Conservation (phyloP, 2,329 filamentous ascomycete species). For the Xylaria sp. region DNA sequence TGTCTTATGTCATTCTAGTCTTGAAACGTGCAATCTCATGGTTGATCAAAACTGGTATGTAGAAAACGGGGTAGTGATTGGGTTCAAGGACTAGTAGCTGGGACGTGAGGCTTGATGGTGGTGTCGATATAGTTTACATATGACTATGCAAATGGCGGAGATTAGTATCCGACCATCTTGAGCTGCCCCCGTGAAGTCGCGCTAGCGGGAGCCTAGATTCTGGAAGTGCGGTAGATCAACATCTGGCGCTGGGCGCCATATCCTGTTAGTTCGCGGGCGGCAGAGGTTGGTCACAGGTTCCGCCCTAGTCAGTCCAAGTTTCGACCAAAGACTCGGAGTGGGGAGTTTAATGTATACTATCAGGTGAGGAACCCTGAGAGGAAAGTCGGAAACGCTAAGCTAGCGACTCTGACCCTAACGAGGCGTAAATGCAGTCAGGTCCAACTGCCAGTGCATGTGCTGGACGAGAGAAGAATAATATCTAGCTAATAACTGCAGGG, state of each 20-base stretch:
- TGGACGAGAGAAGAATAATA: background rate
- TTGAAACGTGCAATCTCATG: background rate
- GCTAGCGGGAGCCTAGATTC: background rate
- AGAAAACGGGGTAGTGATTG: background rate
- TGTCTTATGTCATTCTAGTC: background rate
- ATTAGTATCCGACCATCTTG: background rate
- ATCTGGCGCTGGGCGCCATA: background rate
- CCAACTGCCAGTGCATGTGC: background rate
- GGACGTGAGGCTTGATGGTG: background rate
- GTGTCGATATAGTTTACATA: background rate
- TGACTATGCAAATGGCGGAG: background rate
- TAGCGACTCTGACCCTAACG: too few relatives aligned
- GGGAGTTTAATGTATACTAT: slow-evolving; percentile 4
- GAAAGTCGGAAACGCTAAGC: background rate
- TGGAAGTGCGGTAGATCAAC: background rate
- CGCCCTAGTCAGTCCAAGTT: background rate
- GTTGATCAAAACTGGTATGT: background rate
- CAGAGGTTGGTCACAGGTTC: too few relatives aligned
- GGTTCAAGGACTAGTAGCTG: background rate
- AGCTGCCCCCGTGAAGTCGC: background rate
- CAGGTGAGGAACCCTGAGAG: background rate
- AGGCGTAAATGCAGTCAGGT: background rate
- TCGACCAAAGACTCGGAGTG: background rate
- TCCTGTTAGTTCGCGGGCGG: background rate
- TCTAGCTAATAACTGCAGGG: too few relatives aligned